Evolutionary conservation across 306 rosid genomes (phyloP), one percentile per base, ranked within the genome.

Genomic region (Canavalia ensiformis): DNA sequence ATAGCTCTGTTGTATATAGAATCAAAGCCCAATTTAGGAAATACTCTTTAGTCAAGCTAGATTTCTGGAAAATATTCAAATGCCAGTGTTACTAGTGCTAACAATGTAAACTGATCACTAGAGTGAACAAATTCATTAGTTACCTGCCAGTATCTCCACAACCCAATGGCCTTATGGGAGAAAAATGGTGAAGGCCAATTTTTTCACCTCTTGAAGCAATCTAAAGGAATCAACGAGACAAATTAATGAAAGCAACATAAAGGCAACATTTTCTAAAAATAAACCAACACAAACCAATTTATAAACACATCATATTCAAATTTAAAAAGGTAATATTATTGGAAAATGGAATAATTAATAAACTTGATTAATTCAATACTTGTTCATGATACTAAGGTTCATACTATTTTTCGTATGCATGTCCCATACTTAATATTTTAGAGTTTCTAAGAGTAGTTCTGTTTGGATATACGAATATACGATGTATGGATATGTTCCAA

Each of bases 61-160:
- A 30, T 30, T 58, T 58, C 2, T 0, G 13, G 63, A 33, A 18
- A 8, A 58, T 25, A 29, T 3, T 33, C 39, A 30, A 3, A 30
- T 28, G 6, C 34, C 34, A 56, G 3, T 58, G 13, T 59, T 9
- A 10, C 42, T 10, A 31, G 9, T 0, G 5, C 6, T 44, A 4
- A 37, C 41, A 37, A 37, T 4, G 4, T 37, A 37, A 37, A 37
- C 41, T 44, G 54, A 25, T 65, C 12, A 9, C 64, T 31, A 12
- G 35, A 42, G 52, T 8, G 8, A 42, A 68, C 10, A 68, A 28
- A 68, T 9, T 68, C 75, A 42, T 42, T 5, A 39, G n/a, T 41
- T 90, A 92, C 99, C 99, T 95, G 87, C 99, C 97, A 64, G 97
- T 95, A 80, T 93, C 97, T 80, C 99, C 99, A 81, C 91, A 89